Evolutionary conservation across 257 asterid genomes (phyloP).

Genomic region (Plantago major): DNA sequence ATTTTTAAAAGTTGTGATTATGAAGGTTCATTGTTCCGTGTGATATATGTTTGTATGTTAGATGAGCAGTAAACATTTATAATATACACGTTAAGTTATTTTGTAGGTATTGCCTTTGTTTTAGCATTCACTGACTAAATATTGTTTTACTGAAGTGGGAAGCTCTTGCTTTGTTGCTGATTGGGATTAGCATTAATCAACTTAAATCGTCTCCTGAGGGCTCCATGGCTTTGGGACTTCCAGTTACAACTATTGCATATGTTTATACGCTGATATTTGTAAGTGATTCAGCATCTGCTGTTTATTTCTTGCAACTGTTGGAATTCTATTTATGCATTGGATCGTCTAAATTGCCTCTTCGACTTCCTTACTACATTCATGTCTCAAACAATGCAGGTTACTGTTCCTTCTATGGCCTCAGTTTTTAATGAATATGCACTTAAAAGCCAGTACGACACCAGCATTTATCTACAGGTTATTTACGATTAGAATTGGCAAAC

Average conservation of each 20-base stretch:
- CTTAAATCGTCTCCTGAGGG: constrained; percentile 85
- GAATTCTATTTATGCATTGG: constrained; percentile 7
- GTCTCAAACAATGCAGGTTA: constrained; percentile 53
- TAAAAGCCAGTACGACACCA: constrained; percentile 95
- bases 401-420: constrained; percentile 97
- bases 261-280: constrained; percentile 82
- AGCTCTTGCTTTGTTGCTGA: constrained; percentile 96
- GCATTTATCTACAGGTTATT: constrained; percentile 54
- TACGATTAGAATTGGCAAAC: too few species aligned
- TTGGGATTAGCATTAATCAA: constrained; percentile 92
- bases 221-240: constrained; percentile 73
- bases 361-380: constrained; percentile 5
- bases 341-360: constrained; percentile 5
- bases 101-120: background rate
- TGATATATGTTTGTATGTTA: background rate
- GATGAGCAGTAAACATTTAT: background rate
- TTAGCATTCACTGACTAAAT: constrained; percentile 1
- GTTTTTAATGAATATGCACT: constrained; percentile 96
- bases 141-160: constrained; percentile 66
- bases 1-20: background rate
- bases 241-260: constrained; percentile 81
- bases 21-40: background rate
- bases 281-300: constrained; percentile 36
- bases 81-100: background rate
- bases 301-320: constrained; percentile 9